phyloP scores from a whole-genome alignment of 202 grass and related monocot species.

The Panicum virgatum region DNA sequence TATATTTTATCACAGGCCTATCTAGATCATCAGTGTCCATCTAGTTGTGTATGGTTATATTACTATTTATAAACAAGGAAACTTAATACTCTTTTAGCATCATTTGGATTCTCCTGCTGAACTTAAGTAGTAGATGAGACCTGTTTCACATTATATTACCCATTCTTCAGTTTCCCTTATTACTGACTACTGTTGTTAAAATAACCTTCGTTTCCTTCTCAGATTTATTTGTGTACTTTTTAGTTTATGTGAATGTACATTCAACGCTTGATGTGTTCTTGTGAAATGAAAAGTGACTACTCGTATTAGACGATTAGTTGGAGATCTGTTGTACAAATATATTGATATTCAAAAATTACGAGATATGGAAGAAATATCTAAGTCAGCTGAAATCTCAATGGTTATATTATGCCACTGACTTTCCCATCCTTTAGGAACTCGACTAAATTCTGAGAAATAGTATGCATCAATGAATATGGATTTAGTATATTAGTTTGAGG shows the following conservation, averaged over 20 bases:
- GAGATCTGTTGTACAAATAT: not conserved
- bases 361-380: not conserved
- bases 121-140: not conserved
- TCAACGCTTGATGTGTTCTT: not conserved
- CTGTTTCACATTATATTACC: not conserved
- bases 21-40: not conserved
- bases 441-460: not conserved
- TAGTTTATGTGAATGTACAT: not conserved
- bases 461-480: no score
- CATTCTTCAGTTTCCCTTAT: not conserved
- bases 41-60: not conserved
- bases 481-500: slow-evolving; percentile 17
- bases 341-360: not conserved
- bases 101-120: not conserved
- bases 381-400: not conserved
- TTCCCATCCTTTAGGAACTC: not conserved
- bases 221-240: not conserved
- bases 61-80: not conserved
- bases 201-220: not conserved
- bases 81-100: not conserved
- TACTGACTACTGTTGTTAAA: not conserved
- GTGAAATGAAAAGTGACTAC: not conserved
- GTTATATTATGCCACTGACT: not conserved
- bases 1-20: not conserved
- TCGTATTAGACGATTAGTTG: not conserved